Evolutionary conservation across 768 basidiomycete species (phyloP).

Genomic region (Phaeotremella skinneri): DNA sequence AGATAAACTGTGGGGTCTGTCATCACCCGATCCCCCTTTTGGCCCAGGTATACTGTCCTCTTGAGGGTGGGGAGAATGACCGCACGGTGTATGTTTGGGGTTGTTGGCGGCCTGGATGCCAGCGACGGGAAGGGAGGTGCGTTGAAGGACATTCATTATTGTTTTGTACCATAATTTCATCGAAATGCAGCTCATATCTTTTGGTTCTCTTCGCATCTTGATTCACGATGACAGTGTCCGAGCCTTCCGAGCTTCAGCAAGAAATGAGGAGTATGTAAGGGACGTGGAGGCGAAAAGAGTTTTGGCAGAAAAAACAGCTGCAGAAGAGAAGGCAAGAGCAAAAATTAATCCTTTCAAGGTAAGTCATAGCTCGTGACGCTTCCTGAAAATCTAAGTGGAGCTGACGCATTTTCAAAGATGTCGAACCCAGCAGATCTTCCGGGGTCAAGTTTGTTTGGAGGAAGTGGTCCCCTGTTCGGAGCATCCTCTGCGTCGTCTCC

Average conservation of each 20-base stretch:
- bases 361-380: slow-evolving; percentile 12
- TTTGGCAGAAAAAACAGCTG: slow-evolving; percentile 28
- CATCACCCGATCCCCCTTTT: slow-evolving; percentile 44
- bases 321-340: slow-evolving; percentile 31
- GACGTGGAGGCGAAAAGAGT: slow-evolving; percentile 42
- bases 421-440: slow-evolving; percentile 3
- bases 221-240: slow-evolving; percentile 28
- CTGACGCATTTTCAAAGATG: not conserved
- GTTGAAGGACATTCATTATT: slow-evolving; percentile 8
- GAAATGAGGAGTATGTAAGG: slow-evolving; percentile 47
- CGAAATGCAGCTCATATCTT: not conserved
- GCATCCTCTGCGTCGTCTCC: slow-evolving; percentile 6
- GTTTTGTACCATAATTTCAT: not conserved
- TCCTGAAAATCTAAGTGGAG: not conserved
- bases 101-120: slow-evolving; percentile 39
- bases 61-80: slow-evolving; percentile 50
- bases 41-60: slow-evolving; percentile 50
- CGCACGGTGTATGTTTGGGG: slow-evolving; percentile 48
- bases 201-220: not conserved
- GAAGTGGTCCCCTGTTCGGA: slow-evolving; percentile 25
- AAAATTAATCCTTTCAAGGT: slow-evolving; percentile 50
- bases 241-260: slow-evolving; percentile 45
- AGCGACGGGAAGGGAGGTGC: slow-evolving; percentile 44
- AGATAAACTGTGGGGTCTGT: slow-evolving; percentile 40
- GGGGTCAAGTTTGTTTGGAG: slow-evolving; percentile 35